Conservation (phyloP, 2,329 filamentous ascomycete species). For the Rhinocladiella similis region DNA sequence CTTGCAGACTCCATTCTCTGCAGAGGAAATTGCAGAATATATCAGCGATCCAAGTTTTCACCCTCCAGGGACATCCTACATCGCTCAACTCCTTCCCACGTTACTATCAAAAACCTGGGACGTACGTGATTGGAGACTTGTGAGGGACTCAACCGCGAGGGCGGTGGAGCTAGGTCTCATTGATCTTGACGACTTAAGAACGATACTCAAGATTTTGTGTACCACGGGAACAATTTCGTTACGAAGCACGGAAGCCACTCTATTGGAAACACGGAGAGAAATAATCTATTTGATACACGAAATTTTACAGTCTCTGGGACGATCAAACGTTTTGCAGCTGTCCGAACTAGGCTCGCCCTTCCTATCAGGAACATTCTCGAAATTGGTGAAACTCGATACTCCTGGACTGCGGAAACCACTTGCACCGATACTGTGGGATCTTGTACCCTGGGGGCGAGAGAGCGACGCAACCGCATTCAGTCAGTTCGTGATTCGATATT, state of each 20-base stretch:
- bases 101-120: conserved; percentile 8
- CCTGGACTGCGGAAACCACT: neutral
- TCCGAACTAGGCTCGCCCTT: conserved; percentile 10
- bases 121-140: conserved; percentile 7
- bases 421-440: conserved; percentile 5
- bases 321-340: conserved; percentile 14
- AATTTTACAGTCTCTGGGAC: conserved; percentile 8
- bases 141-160: conserved; percentile 12
- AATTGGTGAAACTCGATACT: neutral
- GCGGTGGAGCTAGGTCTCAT: conserved; percentile 25
- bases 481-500: conserved; percentile 1
- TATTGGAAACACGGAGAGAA: neutral
- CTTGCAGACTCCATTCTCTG: conserved; percentile 6
- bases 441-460: conserved; percentile 10
- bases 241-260: neutral
- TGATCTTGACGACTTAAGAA: conserved; percentile 10
- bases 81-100: conserved; percentile 8
- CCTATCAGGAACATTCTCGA: conserved; percentile 14
- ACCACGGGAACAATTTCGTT: neutral
- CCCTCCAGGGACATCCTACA: conserved; percentile 22
- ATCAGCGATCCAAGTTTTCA: conserved; percentile 26
- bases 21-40: conserved; percentile 19
- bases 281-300: conserved; percentile 4
- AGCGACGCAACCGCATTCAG: conserved; percentile 10
- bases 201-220: conserved; percentile 7